Evolutionary conservation across 148 eudicot species (phyloP), one percentile per base, ranked within the genome.

Genomic region (Rhododendron williamsianum): DNA sequence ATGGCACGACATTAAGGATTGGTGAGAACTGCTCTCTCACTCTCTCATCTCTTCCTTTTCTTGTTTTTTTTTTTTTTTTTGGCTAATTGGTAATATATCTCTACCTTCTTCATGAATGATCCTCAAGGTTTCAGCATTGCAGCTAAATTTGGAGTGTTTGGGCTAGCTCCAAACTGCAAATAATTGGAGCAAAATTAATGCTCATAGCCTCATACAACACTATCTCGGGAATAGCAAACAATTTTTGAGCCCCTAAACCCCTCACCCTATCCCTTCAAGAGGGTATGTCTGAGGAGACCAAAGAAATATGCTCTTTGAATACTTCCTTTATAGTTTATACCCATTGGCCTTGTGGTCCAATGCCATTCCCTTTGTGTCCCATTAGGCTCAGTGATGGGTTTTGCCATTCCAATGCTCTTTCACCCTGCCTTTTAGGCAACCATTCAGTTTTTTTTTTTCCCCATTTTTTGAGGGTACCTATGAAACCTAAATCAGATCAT

Each of bases 201-300:
- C 49, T 67, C 45, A 45, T 60, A 35, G 30, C 0, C 49, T 67
- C 45, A 46, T 35, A 41, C 45, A 41, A 6, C 81, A 67, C 76
- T 46, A 56, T 86, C 48, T 81, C 76, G 90, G 88, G 85, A 83
- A 51, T 76, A 76, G 6, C 83, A 76, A 51, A 72, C 60, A 54
- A 78, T 84, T 88, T 41, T 89, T 86, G 90, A 89, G 90, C 90
- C 90, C 84, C 86, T 27, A 86, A 88, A 86, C 73, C 43, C 43
- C 9, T 15, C 77, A 49, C n/a, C 69, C 73, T 73, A 78, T 52
- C 45, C 84, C 71, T 78, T 21, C 21, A 21, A 81, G 35, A 7
- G 79, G 48, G 54, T 16, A 84, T 58, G 80, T 65, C 30, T 10
- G 86, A 27, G 84, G 72, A 43, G 56, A 81, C 85, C 80, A 72